Percentiles rank a stretch among this genome's conserved stretches.
Evolutionary conservation across 2,329 filamentous ascomycete species (phyloP).

Genomic region (Camptophora hylomeconis): DNA sequence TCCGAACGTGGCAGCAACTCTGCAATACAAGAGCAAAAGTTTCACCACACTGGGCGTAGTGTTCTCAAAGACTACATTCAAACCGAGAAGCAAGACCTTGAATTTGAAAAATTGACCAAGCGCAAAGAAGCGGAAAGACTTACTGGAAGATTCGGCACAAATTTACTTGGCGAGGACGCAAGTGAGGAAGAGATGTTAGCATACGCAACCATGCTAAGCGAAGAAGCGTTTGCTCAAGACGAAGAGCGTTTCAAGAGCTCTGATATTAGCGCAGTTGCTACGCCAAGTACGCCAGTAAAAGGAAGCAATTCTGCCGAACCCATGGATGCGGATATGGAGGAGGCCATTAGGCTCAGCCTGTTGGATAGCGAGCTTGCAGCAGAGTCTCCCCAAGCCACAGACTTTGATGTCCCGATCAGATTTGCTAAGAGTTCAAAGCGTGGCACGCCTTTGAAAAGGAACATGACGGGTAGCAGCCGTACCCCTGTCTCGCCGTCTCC

Average conservation of each 20-base stretch:
- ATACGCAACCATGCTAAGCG: conserved; percentile 49
- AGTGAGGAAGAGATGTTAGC: conserved; percentile 50
- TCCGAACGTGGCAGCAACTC: conserved; percentile 51
- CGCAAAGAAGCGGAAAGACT: conserved; percentile 57
- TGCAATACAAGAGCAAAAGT: conserved; percentile 39
- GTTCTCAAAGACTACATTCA: conserved; percentile 71
- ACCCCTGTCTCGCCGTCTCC: conserved; percentile 26
- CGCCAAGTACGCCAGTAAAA: conserved; percentile 4
- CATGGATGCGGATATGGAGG: conserved; percentile 45
- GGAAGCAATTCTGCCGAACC: conserved; percentile 26
- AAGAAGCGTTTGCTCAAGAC: conserved; percentile 43
- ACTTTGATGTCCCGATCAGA: conserved; percentile 22
- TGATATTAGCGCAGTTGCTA: conserved; percentile 23
- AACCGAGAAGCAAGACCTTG: conserved; percentile 71
- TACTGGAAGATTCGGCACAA: conserved; percentile 70
- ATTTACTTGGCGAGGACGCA: conserved; percentile 46
- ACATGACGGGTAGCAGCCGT: conserved; percentile 24
- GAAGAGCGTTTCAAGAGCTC: conserved; percentile 32
- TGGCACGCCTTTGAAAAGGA: conserved; percentile 10
- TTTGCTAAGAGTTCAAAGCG: conserved; percentile 21
- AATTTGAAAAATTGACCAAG: conserved; percentile 55
- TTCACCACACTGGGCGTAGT: conserved; percentile 50
- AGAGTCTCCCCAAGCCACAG: conserved; percentile 4
- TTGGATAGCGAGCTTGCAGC: conserved; percentile 21
- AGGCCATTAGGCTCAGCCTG: conserved; percentile 46